Percentiles rank a stretch among this genome's conserved stretches.
Evolutionary conservation across 2,329 filamentous ascomycete genomes (phyloP).

Genomic region (Xylaria sp.): DNA sequence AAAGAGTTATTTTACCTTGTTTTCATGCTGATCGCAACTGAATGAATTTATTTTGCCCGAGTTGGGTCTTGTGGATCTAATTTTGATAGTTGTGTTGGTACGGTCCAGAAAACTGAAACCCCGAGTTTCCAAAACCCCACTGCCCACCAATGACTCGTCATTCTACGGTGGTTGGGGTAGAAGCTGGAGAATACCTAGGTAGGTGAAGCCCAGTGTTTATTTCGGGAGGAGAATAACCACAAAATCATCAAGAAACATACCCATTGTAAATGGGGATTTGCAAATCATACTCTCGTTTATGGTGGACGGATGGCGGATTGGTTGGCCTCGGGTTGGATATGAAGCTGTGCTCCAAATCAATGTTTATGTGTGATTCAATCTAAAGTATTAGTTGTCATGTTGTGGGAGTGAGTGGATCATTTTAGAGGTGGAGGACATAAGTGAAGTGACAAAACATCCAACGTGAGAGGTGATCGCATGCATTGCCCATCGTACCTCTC

Average conservation of each 20-base stretch:
- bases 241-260: background rate
- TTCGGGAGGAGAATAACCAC: background rate
- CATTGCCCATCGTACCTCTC: no score
- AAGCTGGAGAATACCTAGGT: background rate
- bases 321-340: background rate
- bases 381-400: background rate
- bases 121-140: background rate
- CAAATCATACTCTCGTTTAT: background rate
- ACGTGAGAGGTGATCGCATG: no score
- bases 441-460: no score
- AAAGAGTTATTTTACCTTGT: no score
- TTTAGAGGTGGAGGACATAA: no score
- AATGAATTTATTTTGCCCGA: background rate
- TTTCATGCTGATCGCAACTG: background rate
- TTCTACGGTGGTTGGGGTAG: background rate
- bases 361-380: background rate
- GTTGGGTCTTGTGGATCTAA: background rate
- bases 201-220: conserved; percentile 11
- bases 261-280: background rate
- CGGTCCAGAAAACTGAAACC: background rate
- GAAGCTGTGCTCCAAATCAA: background rate
- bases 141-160: conserved; percentile 14
- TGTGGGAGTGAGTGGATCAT: no score
- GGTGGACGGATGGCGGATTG: background rate
- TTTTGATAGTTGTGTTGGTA: conserved; percentile 2